phyloP scores from a whole-genome alignment of 768 basidiomycete species.

The Mrakia frigida region DNA sequence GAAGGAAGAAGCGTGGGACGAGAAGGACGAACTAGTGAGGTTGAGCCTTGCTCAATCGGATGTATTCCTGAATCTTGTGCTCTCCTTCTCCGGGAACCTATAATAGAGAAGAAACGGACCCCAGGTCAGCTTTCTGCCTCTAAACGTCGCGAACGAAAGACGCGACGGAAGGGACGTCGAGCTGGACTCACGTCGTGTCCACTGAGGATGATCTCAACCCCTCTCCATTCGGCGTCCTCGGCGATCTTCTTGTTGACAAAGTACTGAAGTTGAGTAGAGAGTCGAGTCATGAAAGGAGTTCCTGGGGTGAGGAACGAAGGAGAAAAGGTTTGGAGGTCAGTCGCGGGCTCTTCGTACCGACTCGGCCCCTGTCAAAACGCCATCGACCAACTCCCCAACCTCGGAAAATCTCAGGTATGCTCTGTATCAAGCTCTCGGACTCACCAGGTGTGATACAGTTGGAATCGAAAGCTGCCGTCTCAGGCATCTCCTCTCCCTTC shows the following conservation, averaged over 20 bases:
- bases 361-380: too few species aligned
- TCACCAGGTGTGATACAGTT: slow-evolving; percentile 97
- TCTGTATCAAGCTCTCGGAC: slow-evolving; percentile 42
- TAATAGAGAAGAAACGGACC: not conserved
- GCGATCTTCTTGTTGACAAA: slow-evolving; percentile 97
- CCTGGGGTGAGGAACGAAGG: slow-evolving; percentile 49
- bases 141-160: not conserved
- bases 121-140: not conserved
- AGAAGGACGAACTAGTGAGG: slow-evolving; percentile 59
- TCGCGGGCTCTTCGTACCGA: not conserved
- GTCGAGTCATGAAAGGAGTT: slow-evolving; percentile 87
- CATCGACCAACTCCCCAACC: too few species aligned
- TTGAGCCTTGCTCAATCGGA: slow-evolving; percentile 87
- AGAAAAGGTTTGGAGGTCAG: not conserved
- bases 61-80: slow-evolving; percentile 99
- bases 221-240: slow-evolving; percentile 92
- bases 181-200: slow-evolving; percentile 70
- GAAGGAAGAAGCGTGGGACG: not conserved
- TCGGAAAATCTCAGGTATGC: too few species aligned
- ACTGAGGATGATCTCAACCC: slow-evolving; percentile 84
- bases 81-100: slow-evolving; percentile 91
- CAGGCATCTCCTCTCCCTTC: slow-evolving; percentile 85
- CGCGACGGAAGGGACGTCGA: not conserved
- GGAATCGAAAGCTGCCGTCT: slow-evolving; percentile 83
- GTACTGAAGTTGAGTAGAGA: slow-evolving; percentile 89